These are phyloP conservation scores for Eucalyptus grandis DNA, from an alignment of 345 rosid genomes.

Conservation along the genomic window DNA sequence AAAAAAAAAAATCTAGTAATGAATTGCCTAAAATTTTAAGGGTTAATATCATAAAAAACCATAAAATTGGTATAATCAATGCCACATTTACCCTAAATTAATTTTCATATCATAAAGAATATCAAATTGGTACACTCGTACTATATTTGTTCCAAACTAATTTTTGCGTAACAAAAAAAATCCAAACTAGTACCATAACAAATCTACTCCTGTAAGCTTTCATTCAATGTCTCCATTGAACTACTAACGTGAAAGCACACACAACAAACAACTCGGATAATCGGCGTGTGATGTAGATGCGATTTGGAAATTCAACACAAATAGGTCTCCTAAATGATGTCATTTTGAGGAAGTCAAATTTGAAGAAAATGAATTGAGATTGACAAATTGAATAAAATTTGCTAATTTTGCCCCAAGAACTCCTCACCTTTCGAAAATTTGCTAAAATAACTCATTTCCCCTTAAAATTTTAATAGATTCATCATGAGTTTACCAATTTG, in stretches of 20 bases:
- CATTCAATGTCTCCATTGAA: not conserved
- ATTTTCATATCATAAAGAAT: not conserved
- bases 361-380: not conserved
- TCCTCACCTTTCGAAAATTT: not conserved
- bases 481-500: not conserved
- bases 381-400: not conserved
- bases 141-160: not conserved
- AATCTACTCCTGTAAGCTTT: not conserved
- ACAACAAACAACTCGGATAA: fast-evolving
- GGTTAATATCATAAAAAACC: not conserved
- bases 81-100: not conserved
- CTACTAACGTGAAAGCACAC: not conserved
- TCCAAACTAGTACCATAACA: not conserved
- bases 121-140: fast-evolving
- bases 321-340: not conserved
- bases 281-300: fast-evolving
- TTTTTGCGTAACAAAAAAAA: not conserved
- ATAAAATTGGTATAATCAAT: fast-evolving
- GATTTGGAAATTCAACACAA: not conserved
- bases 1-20: not conserved
- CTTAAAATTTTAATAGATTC: not conserved
- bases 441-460: not conserved
- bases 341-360: not conserved
- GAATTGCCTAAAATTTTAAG: not conserved
- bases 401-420: not conserved